A percentile compares a stretch with the other conserved stretches of the same genome.
Evolutionary conservation across 1,284 basidiomycete species (phyloP).

Genomic region (Inonotus obliquus): DNA sequence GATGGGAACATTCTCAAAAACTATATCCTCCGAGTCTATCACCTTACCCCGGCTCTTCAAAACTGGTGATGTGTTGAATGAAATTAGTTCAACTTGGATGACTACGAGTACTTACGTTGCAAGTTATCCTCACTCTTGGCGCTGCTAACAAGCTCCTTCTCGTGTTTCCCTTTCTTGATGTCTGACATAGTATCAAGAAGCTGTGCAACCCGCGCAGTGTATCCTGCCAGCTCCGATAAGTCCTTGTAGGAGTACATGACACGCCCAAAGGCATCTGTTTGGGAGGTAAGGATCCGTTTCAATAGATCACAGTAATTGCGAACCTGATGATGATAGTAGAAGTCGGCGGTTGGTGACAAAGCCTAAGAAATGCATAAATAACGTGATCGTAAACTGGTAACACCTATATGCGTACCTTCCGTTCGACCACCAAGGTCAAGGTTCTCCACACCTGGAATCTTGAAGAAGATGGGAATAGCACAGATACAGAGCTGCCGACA

Average conservation of each 20-base stretch:
- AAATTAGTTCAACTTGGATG: constrained; percentile 1
- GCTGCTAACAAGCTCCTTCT: constrained; percentile 83
- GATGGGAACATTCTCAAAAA: constrained; percentile 91
- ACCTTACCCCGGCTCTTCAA: constrained; percentile 77
- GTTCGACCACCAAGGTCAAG: constrained; percentile 80
- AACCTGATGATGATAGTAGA: constrained; percentile 76
- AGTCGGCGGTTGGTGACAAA: constrained; percentile 94
- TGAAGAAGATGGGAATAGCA: constrained; percentile 92
- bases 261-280: constrained; percentile 68
- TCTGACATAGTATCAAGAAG: constrained; percentile 92
- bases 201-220: constrained; percentile 87
- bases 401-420: constrained; percentile 52
- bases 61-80: constrained; percentile 42
- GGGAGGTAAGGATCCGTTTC: neutral
- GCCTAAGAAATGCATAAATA: constrained; percentile 38
- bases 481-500: constrained; percentile 73
- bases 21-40: constrained; percentile 82
- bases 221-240: constrained; percentile 92
- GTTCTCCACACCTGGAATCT: constrained; percentile 67
- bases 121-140: constrained; percentile 76
- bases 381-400: constrained; percentile 1
- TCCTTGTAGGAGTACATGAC: constrained; percentile 98
- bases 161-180: constrained; percentile 78
- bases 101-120: constrained; percentile 49
- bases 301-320: constrained; percentile 1